A percentile compares a stretch with the other conserved stretches of the same genome.
Conservation (phyloP, 345 rosid species). For the Lumnitzera racemosa region DNA sequence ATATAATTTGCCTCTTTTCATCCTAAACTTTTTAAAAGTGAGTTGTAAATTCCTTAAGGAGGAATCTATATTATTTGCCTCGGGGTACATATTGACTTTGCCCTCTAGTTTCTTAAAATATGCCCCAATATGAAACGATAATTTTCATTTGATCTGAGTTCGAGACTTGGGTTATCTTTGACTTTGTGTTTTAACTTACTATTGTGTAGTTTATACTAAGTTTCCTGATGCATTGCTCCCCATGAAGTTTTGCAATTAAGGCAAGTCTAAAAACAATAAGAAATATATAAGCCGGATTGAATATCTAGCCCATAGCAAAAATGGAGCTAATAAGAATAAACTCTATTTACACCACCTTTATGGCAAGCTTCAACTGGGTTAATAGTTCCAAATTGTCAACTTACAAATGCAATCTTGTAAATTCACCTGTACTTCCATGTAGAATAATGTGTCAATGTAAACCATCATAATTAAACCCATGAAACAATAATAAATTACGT, state of each 20-base stretch:
- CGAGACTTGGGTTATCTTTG: too few relatives aligned
- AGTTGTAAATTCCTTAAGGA: too few relatives aligned
- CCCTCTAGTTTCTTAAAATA: too few relatives aligned
- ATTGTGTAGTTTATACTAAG: constrained; percentile 81
- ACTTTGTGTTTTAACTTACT: constrained; percentile 18
- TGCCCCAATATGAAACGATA: too few relatives aligned
- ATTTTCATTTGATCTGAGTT: too few relatives aligned
- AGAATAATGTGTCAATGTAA: too few relatives aligned
- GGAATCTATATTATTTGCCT: too few relatives aligned
- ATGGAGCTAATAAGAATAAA: constrained; percentile 82
- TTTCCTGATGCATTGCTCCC: constrained; percentile 62
- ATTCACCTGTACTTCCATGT: background rate
- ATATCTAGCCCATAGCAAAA: constrained; percentile 84
- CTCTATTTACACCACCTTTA: constrained; percentile 43
- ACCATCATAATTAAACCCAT: too few relatives aligned
- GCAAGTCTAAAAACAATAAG: constrained; percentile 78
- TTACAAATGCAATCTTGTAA: constrained; percentile 22
- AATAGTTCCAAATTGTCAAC: constrained; percentile 81
- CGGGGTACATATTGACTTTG: too few relatives aligned
- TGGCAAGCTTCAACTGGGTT: constrained; percentile 86
- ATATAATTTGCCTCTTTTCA: too few relatives aligned
- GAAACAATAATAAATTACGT: too few relatives aligned
- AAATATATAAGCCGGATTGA: constrained; percentile 84
- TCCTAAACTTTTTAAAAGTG: too few relatives aligned
- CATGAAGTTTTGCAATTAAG: constrained; percentile 89